phyloP scores from a whole-genome alignment of 345 rosid genomes.

The Populus nigra region DNA sequence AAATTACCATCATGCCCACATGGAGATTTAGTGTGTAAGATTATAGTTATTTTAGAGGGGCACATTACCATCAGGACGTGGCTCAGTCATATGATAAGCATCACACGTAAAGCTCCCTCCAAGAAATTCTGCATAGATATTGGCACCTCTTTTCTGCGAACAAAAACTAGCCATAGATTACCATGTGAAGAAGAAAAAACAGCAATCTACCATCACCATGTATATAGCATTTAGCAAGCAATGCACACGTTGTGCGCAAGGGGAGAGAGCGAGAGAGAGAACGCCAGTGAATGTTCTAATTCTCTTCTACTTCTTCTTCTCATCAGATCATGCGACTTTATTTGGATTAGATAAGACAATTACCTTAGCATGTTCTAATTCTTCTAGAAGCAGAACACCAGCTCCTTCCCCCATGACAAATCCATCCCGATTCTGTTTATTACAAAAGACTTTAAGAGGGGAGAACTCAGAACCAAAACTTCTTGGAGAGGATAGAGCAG shows the following conservation, averaged over 20 bases:
- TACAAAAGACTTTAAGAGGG: constrained; percentile 1
- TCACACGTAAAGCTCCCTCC: constrained; percentile 96
- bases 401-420: constrained; percentile 99
- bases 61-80: constrained; percentile 77
- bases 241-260: background rate
- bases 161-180: background rate
- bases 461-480: background rate
- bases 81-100: constrained; percentile 98
- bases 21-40: background rate
- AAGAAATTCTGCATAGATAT: constrained; percentile 84
- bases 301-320: background rate
- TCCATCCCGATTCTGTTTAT: constrained; percentile 84
- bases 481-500: background rate
- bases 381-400: constrained; percentile 92
- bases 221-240: constrained; percentile 2
- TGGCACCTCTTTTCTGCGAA: constrained; percentile 78
- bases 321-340: constrained; percentile 1
- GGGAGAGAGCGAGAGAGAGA: background rate
- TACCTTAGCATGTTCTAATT: constrained; percentile 98
- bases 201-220: background rate
- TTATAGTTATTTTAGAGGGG: constrained; percentile 1
- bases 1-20: background rate
- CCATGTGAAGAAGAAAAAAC: background rate
- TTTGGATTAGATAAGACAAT: background rate
- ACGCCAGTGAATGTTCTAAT: background rate